Conservation (phyloP, 306 rosid species). For the Acacia confusa region DNA sequence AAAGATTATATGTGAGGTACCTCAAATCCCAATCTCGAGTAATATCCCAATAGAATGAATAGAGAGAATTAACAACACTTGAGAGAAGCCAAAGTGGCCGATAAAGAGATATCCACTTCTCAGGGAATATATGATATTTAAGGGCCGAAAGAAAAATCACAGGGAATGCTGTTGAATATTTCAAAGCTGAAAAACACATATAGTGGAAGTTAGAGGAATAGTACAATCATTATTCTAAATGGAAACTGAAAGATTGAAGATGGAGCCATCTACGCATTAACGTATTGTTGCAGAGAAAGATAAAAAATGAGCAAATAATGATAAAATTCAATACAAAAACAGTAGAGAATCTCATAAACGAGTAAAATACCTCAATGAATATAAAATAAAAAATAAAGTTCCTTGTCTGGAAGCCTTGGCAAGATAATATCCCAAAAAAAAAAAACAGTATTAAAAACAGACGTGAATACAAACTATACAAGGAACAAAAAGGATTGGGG, state of each 20-base stretch:
- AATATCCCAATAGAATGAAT: constrained; percentile 98
- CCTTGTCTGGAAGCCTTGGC: background rate
- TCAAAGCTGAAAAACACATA: constrained; percentile 72
- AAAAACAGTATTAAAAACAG: background rate
- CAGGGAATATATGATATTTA: constrained; percentile 84
- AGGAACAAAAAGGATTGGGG: background rate
- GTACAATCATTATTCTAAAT: background rate
- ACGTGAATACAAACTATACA: background rate
- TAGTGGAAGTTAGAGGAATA: constrained; percentile 42
- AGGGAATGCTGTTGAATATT: constrained; percentile 93
- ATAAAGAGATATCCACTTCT: constrained; percentile 73
- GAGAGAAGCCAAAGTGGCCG: constrained; percentile 97
- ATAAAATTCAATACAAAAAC: background rate
- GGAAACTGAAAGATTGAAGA: background rate
- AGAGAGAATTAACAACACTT: constrained; percentile 82
- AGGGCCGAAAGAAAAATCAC: constrained; percentile 97
- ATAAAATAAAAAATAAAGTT: background rate
- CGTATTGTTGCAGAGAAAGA: constrained; percentile 9
- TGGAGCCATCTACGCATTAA: background rate
- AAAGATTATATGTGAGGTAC: constrained; percentile 42
- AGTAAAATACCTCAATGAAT: background rate
- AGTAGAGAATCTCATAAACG: background rate
- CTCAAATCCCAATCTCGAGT: constrained; percentile 99
- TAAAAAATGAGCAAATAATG: background rate
- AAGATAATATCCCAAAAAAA: background rate